Base-by-base conservation (phyloP, 495 filamentous ascomycete species). In the Xylaria bambusicola region DNA sequence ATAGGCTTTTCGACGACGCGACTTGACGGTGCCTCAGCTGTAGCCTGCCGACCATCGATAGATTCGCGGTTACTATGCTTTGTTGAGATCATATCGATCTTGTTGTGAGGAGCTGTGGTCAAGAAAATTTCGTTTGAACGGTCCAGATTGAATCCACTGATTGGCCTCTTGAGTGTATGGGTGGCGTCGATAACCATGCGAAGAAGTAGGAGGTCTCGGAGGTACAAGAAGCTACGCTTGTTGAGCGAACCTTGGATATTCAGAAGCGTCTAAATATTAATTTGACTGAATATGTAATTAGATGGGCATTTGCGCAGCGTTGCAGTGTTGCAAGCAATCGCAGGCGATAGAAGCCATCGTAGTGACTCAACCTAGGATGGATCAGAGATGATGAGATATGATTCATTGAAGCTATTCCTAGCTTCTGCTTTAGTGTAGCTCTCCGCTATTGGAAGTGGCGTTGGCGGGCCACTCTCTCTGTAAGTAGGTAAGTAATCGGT, bases 1-100 rank as follows among this genome's bases (percentile, higher is more conserved):
- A 88, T 71, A 9, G 91, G 91, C 61, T 86, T 84, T 54, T 79
- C 69, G 23, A 88, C 82, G 36, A 86, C 73, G 54, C 82, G 78
- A 35, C 77, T 77, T 23, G 66, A 46, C 17, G 74, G 62, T 2
- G 74, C 71, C 45, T 73, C 69, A 15, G 66, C 64, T 21, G 79
- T 75, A 2, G 75, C 78, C 56, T 80, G 77, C 33, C 63, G 63
- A 53, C 66, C 60, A 24, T 66, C 69, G 26, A 63, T 63, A 24
- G 62, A 62, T 47, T 60, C 62, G 15, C 62, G 63, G 17, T 52
- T 63, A 21, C 64, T 20, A 48, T 56, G 48, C 15, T 21, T 63
- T 49, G 62, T 64, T 51, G 71, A 61, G 44, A 70, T 71, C 69
- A 71, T 71, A 33, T 21, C 33, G 18, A 45, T 26, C 26, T 20